These are phyloP conservation scores for Cenchrus americanus DNA, from an alignment of 176 grass and related monocot genomes.

Conservation along the genomic window DNA sequence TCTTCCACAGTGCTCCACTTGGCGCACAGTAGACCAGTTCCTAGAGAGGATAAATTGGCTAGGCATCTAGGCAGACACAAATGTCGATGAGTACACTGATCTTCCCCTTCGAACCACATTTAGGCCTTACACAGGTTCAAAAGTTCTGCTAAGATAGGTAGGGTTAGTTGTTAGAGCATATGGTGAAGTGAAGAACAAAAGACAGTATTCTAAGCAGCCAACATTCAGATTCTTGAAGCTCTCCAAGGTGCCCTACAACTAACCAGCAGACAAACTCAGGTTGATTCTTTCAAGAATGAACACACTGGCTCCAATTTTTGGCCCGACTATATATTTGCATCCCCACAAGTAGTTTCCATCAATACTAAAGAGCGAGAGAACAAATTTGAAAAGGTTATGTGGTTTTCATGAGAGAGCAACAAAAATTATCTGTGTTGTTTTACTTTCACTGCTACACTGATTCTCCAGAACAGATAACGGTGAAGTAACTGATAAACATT, in stretches of 20 bases:
- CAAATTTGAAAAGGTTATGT: slow-evolving; percentile 1
- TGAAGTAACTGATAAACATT: slow-evolving; percentile 24
- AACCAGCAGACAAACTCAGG: not conserved
- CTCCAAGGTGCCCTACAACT: not conserved
- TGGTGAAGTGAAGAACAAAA: not conserved
- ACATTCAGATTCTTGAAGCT: slow-evolving; percentile 21
- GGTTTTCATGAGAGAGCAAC: not conserved
- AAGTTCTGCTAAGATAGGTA: not conserved
- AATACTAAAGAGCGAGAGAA: not conserved
- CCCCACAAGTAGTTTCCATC: not conserved
- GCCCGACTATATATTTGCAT: not conserved
- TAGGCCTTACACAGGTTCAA: slow-evolving; percentile 13
- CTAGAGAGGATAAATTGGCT: not conserved
- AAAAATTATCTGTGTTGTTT: not conserved
- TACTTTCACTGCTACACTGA: slow-evolving; percentile 24
- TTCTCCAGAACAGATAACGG: slow-evolving; percentile 10
- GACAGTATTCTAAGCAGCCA: not conserved
- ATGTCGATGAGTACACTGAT: not conserved
- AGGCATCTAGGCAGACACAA: not conserved
- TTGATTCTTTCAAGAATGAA: not conserved
- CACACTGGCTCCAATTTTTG: not conserved
- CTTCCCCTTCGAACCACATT: not conserved
- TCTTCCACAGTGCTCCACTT: not conserved
- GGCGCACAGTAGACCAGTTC: not conserved
- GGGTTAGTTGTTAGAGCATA: not conserved